phyloP scores from a whole-genome alignment of 495 filamentous ascomycete genomes.

The Hypoxylon intermedium region DNA sequence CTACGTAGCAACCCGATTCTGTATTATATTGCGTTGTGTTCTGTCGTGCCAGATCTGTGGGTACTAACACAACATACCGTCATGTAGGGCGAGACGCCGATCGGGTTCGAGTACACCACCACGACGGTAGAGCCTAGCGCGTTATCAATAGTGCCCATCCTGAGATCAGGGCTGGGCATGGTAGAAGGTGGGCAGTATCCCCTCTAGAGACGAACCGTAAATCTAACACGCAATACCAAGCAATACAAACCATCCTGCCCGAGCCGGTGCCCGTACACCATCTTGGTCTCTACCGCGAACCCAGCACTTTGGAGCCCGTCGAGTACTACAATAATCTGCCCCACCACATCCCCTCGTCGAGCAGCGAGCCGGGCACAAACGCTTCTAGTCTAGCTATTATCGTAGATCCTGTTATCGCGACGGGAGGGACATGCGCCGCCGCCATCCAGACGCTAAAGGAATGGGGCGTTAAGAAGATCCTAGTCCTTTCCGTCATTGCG shows the following conservation, averaged over 20 bases:
- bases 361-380: conserved; percentile 42
- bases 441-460: conserved; percentile 88
- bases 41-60: too few species aligned
- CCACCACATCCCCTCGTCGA: conserved; percentile 58
- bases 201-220: conserved; percentile 1
- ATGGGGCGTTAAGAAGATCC: conserved; percentile 84
- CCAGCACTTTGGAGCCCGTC: conserved; percentile 81
- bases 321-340: conserved; percentile 99
- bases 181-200: conserved; percentile 65
- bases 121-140: conserved; percentile 63
- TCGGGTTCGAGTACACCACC: conserved; percentile 73
- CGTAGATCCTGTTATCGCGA: conserved; percentile 92
- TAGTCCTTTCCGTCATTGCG: conserved; percentile 79
- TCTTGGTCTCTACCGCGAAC: conserved; percentile 91
- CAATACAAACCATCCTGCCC: conserved; percentile 83
- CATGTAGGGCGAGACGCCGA: conserved; percentile 71
- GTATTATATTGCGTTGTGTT: not conserved
- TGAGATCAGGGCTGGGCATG: conserved; percentile 90
- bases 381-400: conserved; percentile 74
- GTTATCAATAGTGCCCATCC: conserved; percentile 87
- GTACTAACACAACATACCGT: conserved; percentile 9
- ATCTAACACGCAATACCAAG: conserved; percentile 49
- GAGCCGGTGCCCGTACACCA: conserved; percentile 84
- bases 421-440: conserved; percentile 85
- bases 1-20: not conserved